A percentile compares a stretch with the other conserved stretches of the same genome.
Evolutionary conservation across 176 grass and related monocot genomes (phyloP).

Genomic region (Typha latifolia): DNA sequence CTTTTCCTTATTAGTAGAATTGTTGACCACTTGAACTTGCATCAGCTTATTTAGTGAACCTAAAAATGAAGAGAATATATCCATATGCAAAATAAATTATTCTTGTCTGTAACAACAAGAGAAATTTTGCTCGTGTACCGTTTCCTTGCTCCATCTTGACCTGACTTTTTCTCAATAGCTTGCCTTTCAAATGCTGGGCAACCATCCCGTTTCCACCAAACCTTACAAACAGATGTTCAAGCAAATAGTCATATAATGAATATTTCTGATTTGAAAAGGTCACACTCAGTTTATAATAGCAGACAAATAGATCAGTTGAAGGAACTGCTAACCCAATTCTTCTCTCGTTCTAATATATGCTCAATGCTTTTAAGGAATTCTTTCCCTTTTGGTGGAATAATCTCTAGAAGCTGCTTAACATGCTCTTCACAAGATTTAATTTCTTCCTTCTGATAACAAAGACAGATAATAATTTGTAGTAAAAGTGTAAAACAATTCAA

Average conservation of each 20-base stretch:
- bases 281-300: neutral
- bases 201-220: conserved; percentile 98
- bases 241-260: neutral
- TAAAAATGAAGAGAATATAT: neutral
- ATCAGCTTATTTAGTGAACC: too few relatives aligned
- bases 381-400: conserved; percentile 89
- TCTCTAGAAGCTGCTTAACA: conserved; percentile 86
- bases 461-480: conserved; percentile 2
- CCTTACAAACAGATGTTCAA: conserved; percentile 31
- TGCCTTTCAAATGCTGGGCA: conserved; percentile 80
- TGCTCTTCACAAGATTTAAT: conserved; percentile 85
- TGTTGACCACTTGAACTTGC: too few relatives aligned
- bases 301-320: neutral
- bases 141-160: conserved; percentile 68
- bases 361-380: conserved; percentile 95
- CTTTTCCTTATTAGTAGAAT: too few relatives aligned
- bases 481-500: conserved; percentile 10
- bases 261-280: neutral
- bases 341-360: conserved; percentile 94
- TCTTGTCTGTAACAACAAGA: too few relatives aligned
- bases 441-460: conserved; percentile 74
- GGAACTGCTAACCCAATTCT: conserved; percentile 63
- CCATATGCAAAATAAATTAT: neutral
- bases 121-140: conserved; percentile 29
- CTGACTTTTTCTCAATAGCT: conserved; percentile 56